Percentiles rank a stretch among this genome's conserved stretches.
Evolutionary conservation across 1,139 yeast genomes (phyloP).

Genomic region (Pneumocystis jirovecii): DNA sequence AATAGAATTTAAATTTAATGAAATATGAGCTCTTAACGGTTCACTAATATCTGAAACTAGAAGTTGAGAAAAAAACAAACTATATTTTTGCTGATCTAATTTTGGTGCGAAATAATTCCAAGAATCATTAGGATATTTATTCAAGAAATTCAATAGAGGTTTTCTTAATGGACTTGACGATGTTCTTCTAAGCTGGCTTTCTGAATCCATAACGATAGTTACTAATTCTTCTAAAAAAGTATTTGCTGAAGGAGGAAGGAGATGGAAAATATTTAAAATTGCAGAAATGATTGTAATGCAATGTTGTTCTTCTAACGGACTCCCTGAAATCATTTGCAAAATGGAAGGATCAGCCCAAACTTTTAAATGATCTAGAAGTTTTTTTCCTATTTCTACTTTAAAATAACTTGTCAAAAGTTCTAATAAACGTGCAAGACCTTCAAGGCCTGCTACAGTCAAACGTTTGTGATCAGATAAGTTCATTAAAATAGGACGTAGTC

Average conservation of each 20-base stretch:
- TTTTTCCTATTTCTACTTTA: constrained; percentile 91
- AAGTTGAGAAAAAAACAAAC: constrained; percentile 34
- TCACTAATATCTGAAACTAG: constrained; percentile 11
- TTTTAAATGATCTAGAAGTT: constrained; percentile 78
- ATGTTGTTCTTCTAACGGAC: constrained; percentile 62
- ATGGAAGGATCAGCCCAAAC: constrained; percentile 91
- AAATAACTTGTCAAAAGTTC: constrained; percentile 83
- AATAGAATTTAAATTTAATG: not conserved
- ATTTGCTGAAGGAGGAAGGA: constrained; percentile 81
- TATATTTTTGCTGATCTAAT: constrained; percentile 52
- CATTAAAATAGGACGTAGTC: constrained; percentile 88
- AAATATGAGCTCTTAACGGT: constrained; percentile 6
- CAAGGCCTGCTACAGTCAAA: constrained; percentile 75
- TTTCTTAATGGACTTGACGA: constrained; percentile 77
- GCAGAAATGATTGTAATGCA: constrained; percentile 80
- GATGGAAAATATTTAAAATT: constrained; percentile 78
- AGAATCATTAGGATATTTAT: constrained; percentile 67
- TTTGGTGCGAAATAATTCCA: constrained; percentile 55
- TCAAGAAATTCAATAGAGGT: constrained; percentile 80
- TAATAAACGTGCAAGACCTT: constrained; percentile 73
- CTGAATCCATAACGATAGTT: constrained; percentile 59
- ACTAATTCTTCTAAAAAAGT: constrained; percentile 81
- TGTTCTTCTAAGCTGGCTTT: constrained; percentile 70
- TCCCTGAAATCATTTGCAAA: constrained; percentile 53
- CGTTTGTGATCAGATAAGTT: constrained; percentile 86